Evolutionary conservation across 192 early-diverging fungal species (phyloP).

Genomic region (Podila clonocystis): DNA sequence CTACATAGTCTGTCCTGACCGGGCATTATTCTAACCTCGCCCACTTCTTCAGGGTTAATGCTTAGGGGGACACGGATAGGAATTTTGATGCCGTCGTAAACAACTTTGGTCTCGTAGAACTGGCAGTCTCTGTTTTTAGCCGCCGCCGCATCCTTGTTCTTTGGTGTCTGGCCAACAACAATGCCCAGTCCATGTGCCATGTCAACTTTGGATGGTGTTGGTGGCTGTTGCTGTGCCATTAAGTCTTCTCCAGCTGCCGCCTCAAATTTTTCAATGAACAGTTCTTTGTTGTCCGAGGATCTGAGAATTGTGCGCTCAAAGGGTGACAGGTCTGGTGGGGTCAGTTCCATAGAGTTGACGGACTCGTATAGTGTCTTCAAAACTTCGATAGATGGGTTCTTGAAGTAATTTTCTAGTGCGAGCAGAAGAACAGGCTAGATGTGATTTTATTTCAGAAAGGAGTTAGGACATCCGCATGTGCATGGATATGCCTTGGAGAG

Average conservation of each 20-base stretch:
- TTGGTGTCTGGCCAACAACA: constrained; percentile 31
- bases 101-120: constrained; percentile 86
- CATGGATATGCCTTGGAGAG: background rate
- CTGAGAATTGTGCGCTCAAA: constrained; percentile 88
- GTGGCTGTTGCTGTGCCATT: constrained; percentile 8
- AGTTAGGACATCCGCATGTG: background rate
- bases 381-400: constrained; percentile 74
- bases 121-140: constrained; percentile 85
- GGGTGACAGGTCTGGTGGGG: constrained; percentile 82
- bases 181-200: constrained; percentile 49
- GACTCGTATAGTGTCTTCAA: constrained; percentile 83
- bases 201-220: constrained; percentile 22
- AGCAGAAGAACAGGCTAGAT: constrained; percentile 86
- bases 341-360: constrained; percentile 87
- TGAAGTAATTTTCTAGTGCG: constrained; percentile 93
- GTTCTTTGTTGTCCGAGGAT: constrained; percentile 80
- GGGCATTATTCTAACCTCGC: constrained; percentile 71
- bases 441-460: background rate
- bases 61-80: constrained; percentile 90
- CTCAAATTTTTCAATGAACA: constrained; percentile 87
- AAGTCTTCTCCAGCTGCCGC: constrained; percentile 39
- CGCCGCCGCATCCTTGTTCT: constrained; percentile 10
- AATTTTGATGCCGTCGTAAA: constrained; percentile 86
- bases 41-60: constrained; percentile 88
- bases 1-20: background rate